phyloP scores from a whole-genome alignment of 2,329 filamentous ascomycete species.

The Clonostachys solani region DNA sequence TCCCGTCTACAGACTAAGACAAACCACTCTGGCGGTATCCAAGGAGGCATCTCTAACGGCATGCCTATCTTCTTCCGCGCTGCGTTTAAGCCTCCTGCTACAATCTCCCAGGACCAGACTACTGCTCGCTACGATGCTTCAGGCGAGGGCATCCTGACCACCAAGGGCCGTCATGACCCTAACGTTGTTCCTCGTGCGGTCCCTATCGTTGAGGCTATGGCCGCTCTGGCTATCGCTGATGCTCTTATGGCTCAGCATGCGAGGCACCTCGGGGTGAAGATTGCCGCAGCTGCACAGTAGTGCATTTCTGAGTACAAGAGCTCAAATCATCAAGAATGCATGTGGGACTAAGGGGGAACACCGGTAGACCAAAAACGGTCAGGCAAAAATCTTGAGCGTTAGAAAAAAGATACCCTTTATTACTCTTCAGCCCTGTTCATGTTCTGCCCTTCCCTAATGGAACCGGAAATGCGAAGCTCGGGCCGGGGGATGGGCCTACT shows the following conservation, averaged over 20 bases:
- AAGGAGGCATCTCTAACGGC: conserved; percentile 93
- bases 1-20: conserved; percentile 79
- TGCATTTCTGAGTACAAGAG: neutral
- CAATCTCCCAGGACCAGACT: conserved; percentile 82
- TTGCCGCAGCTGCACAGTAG: neutral
- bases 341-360: conserved; percentile 10
- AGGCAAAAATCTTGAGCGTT: conserved; percentile 12
- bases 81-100: conserved; percentile 92
- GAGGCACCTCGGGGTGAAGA: conserved; percentile 32
- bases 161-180: conserved; percentile 92
- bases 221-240: conserved; percentile 82
- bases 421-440: conserved; percentile 12
- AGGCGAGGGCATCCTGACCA: conserved; percentile 70
- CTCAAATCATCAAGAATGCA: conserved; percentile 5
- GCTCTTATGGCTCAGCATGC: conserved; percentile 78
- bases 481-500: conserved; percentile 9
- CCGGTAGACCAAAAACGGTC: conserved; percentile 11
- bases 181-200: conserved; percentile 87
- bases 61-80: conserved; percentile 92
- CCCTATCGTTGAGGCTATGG: conserved; percentile 89
- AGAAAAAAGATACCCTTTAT: conserved; percentile 11
- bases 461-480: conserved; percentile 10
- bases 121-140: conserved; percentile 76
- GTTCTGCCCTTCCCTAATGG: conserved; percentile 12
- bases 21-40: conserved; percentile 92